Percentiles rank a stretch among this genome's conserved stretches.
Conservation (phyloP, 768 basidiomycete genomes). For the Termitomyces sp. region DNA sequence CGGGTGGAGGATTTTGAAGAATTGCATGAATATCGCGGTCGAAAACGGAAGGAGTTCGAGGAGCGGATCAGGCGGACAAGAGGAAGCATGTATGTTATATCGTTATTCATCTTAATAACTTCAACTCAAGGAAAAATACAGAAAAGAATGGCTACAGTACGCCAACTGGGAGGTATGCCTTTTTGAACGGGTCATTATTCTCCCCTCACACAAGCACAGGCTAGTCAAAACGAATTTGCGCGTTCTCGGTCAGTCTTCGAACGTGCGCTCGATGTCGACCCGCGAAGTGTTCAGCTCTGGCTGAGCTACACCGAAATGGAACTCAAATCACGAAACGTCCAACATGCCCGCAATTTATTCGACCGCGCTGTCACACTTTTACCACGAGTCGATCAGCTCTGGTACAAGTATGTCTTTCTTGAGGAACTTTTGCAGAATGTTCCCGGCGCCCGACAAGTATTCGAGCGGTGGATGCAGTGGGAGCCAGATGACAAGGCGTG, state of each 20-base stretch:
- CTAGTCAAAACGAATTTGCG: slow-evolving; percentile 94
- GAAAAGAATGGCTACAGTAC: slow-evolving; percentile 85
- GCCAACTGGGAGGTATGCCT: slow-evolving; percentile 74
- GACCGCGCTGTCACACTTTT: slow-evolving; percentile 96
- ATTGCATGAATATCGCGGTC: slow-evolving; percentile 82
- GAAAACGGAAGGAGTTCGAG: slow-evolving; percentile 93
- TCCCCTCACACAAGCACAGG: slow-evolving; percentile 26
- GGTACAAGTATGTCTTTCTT: slow-evolving; percentile 99
- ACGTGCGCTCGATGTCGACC: slow-evolving; percentile 93
- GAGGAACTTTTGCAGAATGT: slow-evolving; percentile 97
- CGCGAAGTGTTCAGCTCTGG: slow-evolving; percentile 88
- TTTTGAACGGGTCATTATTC: background rate
- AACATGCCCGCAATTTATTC: slow-evolving; percentile 94
- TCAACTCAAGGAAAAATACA: slow-evolving; percentile 18
- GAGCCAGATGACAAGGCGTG: slow-evolving; percentile 99
- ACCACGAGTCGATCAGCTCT: slow-evolving; percentile 93
- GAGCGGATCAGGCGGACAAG: slow-evolving; percentile 77
- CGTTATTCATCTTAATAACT: background rate
- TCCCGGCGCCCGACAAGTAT: slow-evolving; percentile 93
- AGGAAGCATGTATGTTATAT: slow-evolving; percentile 62
- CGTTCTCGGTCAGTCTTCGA: slow-evolving; percentile 95
- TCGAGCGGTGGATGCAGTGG: slow-evolving; percentile 99
- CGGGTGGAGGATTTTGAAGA: slow-evolving; percentile 96
- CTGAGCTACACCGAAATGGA: slow-evolving; percentile 95
- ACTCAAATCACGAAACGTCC: slow-evolving; percentile 94